Evolutionary conservation across 1,139 yeast genomes (phyloP).

Genomic region (Wickerhamomyces sp.): DNA sequence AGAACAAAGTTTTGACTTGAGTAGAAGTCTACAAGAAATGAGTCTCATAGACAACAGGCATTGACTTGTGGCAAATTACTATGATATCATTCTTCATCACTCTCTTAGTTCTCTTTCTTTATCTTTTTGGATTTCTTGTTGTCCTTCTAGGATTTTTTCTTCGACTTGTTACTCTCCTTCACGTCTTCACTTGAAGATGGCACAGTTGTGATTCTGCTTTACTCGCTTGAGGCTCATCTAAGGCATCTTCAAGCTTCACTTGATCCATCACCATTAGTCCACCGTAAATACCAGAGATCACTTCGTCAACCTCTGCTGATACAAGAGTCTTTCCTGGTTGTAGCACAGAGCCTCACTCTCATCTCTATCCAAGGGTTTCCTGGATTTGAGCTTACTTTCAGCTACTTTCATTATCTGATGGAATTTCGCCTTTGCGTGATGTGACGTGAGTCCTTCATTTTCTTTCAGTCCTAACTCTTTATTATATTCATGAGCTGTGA

Average conservation of each 20-base stretch:
- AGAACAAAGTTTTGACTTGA: too few relatives aligned
- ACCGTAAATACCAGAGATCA: too few relatives aligned
- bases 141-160: conserved; percentile 1
- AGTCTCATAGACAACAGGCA: too few relatives aligned
- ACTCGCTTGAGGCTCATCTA: conserved; percentile 8
- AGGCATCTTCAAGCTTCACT: conserved; percentile 19
- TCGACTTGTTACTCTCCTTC: conserved; percentile 7
- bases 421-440: conserved; percentile 5
- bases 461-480: neutral
- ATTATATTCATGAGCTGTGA: conserved; percentile 1
- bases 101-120: too few relatives aligned
- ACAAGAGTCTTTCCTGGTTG: neutral
- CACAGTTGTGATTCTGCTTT: conserved; percentile 1
- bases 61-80: too few relatives aligned
- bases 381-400: neutral
- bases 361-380: neutral
- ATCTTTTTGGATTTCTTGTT: neutral
- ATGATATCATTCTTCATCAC: too few relatives aligned
- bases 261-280: too few relatives aligned
- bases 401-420: conserved; percentile 4
- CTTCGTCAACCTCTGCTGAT: too few relatives aligned
- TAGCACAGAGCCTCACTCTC: conserved; percentile 1
- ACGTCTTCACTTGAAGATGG: neutral
- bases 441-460: conserved; percentile 4
- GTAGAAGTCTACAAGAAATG: too few relatives aligned